Conservation (phyloP, 768 basidiomycete species). For the Boletus barrowsii region DNA sequence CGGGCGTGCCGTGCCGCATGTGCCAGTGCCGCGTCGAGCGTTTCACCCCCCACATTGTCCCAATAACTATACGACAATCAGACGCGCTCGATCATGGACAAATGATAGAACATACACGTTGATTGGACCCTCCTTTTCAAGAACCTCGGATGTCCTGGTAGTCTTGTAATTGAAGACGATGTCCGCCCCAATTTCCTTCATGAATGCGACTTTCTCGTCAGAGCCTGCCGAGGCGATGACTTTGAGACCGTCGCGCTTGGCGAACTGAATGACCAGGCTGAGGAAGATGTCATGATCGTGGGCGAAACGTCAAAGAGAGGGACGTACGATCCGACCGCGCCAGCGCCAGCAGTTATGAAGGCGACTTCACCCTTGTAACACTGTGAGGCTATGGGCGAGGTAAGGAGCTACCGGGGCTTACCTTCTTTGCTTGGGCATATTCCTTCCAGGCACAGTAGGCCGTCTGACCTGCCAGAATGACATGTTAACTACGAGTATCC, state of each 20-base stretch:
- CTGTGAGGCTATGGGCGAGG: background rate
- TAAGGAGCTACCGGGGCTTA: background rate
- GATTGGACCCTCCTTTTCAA: constrained; percentile 4
- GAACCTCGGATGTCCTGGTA: constrained; percentile 3
- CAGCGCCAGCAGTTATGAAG: constrained; percentile 3
- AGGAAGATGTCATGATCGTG: background rate
- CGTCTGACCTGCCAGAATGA: background rate
- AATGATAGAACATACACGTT: background rate
- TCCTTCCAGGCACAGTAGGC: constrained; percentile 8
- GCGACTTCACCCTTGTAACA: background rate
- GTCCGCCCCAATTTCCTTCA: constrained; percentile 2
- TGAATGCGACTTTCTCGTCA: constrained; percentile 2
- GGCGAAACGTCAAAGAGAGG: background rate
- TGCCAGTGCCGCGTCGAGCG: constrained; percentile 1
- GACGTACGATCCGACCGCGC: constrained; percentile 2
- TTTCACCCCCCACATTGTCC: constrained; percentile 6
- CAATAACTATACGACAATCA: background rate
- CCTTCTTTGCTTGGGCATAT: constrained; percentile 1
- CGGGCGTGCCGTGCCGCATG: constrained; percentile 3
- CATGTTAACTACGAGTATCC: background rate
- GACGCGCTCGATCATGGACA: background rate
- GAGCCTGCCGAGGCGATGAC: constrained; percentile 7
- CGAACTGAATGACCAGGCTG: constrained; percentile 5
- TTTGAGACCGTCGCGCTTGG: constrained; percentile 8
- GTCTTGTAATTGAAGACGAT: constrained; percentile 4